Evolutionary conservation across 441 rosid species (phyloP).

Genomic region (Isatis lusitanica): DNA sequence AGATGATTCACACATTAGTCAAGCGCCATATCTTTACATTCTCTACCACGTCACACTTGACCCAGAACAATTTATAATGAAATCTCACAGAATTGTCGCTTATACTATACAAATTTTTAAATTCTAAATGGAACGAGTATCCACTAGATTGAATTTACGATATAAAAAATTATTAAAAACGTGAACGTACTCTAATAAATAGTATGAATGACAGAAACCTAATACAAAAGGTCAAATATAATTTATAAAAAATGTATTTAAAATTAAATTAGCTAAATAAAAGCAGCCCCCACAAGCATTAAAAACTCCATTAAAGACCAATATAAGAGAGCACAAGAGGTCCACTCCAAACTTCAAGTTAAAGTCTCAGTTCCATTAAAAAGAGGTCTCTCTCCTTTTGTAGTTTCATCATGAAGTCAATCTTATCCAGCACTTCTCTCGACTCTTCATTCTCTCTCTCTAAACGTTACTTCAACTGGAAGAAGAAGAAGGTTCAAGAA

Average conservation of each 20-base stretch:
- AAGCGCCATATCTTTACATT: background rate
- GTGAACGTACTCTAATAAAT: background rate
- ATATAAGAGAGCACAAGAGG: constrained; percentile 25
- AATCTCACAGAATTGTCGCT: background rate
- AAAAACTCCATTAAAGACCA: constrained; percentile 22
- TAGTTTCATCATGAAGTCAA: constrained; percentile 46
- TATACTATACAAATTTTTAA: background rate
- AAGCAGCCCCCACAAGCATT: constrained; percentile 19
- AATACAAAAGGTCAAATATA: background rate
- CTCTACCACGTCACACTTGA: background rate
- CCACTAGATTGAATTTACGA: background rate
- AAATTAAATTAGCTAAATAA: background rate
- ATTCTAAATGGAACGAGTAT: background rate
- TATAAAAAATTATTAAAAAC: background rate
- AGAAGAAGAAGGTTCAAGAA: constrained; percentile 54
- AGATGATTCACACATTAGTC: background rate
- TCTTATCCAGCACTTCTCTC: constrained; percentile 56
- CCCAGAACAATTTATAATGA: background rate
- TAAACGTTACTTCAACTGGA: constrained; percentile 70
- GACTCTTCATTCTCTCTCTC: constrained; percentile 74
- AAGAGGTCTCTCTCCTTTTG: background rate
- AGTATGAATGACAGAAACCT: background rate
- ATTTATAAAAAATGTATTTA: background rate
- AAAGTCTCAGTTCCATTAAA: constrained; percentile 3
- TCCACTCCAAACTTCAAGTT: constrained; percentile 16